phyloP scores from a whole-genome alignment of 2,329 filamentous ascomycete genomes.

The Helminthosporium solani region DNA sequence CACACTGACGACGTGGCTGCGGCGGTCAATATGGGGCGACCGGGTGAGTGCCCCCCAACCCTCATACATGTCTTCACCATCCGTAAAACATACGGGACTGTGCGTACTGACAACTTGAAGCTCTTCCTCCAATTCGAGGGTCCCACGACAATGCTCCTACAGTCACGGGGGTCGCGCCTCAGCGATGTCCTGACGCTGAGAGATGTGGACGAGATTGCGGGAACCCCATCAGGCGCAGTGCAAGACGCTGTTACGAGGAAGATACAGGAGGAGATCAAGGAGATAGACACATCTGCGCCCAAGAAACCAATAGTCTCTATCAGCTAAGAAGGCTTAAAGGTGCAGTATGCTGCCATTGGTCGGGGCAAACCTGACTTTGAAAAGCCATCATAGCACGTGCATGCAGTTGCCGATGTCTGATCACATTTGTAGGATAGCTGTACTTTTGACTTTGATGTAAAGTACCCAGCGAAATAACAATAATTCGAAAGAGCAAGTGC shows the following conservation, averaged over 20 bases:
- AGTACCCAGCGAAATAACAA: too few relatives aligned
- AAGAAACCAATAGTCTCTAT: constrained; percentile 15
- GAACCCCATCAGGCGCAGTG: constrained; percentile 71
- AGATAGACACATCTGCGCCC: constrained; percentile 24
- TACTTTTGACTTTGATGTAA: constrained; percentile 2
- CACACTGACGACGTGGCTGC: constrained; percentile 70
- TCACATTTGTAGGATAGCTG: constrained; percentile 7
- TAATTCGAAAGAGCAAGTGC: too few relatives aligned
- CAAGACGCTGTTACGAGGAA: constrained; percentile 52
- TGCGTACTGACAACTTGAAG: constrained; percentile 29
- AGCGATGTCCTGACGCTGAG: constrained; percentile 74
- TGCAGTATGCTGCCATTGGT: constrained; percentile 29
- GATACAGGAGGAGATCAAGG: constrained; percentile 40
- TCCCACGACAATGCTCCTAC: constrained; percentile 81
- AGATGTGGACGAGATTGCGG: constrained; percentile 88
- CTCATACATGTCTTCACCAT: not conserved
- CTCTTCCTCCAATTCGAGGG: constrained; percentile 89
- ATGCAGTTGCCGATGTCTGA: not conserved
- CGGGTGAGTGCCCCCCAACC: constrained; percentile 54
- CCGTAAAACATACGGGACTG: constrained; percentile 13
- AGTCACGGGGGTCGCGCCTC: constrained; percentile 78
- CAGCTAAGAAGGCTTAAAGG: constrained; percentile 13
- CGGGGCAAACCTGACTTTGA: constrained; percentile 32
- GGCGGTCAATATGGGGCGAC: constrained; percentile 90
- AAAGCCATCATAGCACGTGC: constrained; percentile 1